Evolutionary conservation across 768 basidiomycete species (phyloP).

Genomic region (Boletus rufocinnamomeus): DNA sequence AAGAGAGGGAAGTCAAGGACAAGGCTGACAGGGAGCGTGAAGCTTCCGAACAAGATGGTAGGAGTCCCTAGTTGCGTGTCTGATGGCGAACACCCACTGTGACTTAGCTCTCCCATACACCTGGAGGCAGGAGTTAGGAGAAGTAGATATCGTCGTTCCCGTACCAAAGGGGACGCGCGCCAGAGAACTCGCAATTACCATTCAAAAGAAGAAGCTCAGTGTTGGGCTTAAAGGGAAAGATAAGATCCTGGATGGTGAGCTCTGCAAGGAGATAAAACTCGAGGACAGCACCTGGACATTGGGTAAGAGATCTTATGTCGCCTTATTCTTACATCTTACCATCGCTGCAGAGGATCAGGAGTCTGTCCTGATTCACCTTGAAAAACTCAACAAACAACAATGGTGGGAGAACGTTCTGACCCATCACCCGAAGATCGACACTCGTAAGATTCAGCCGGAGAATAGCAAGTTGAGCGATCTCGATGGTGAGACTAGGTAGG

Average conservation of each 20-base stretch:
- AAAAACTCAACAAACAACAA: constrained; percentile 83
- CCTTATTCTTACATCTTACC: constrained; percentile 8
- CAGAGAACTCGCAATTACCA: constrained; percentile 67
- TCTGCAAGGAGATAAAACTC: constrained; percentile 91
- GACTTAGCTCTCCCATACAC: constrained; percentile 78
- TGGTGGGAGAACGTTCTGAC: constrained; percentile 99
- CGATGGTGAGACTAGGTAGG: constrained; percentile 89
- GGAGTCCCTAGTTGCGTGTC: constrained; percentile 31
- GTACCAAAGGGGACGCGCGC: constrained; percentile 87
- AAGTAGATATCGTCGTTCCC: constrained; percentile 80
- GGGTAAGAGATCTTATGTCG: constrained; percentile 51
- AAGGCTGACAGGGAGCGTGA: constrained; percentile 69
- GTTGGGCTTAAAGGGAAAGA: constrained; percentile 86
- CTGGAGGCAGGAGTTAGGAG: constrained; percentile 89
- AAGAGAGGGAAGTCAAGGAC: constrained; percentile 76
- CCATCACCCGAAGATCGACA: constrained; percentile 96
- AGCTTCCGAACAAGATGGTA: constrained; percentile 82
- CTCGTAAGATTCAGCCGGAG: constrained; percentile 90
- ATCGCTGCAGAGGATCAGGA: constrained; percentile 71
- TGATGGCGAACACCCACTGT: constrained; percentile 18
- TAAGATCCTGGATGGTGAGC: constrained; percentile 82
- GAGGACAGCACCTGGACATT: constrained; percentile 98
- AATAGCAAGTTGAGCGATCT: constrained; percentile 96
- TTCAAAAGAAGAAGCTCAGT: constrained; percentile 81
- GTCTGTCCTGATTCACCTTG: constrained; percentile 71